phyloP scores from a whole-genome alignment of 106 monocot species.

The Phalaenopsis aphrodite region DNA sequence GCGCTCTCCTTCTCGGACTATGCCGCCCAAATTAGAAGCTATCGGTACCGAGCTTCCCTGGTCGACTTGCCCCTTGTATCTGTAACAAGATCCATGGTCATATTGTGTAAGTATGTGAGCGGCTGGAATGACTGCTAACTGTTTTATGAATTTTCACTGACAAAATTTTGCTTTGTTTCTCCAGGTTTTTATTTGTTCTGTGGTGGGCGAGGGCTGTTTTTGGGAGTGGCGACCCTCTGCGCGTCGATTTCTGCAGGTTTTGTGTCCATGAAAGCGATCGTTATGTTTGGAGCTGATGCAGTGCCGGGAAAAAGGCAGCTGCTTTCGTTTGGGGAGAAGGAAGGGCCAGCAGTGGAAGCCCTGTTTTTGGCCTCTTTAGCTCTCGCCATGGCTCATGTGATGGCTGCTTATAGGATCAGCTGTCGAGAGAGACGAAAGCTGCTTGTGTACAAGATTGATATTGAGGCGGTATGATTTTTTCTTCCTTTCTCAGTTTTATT shows the following conservation, averaged over 20 bases:
- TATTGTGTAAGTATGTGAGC: conserved; percentile 6
- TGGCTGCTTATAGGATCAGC: conserved; percentile 10
- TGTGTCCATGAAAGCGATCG: conserved; percentile 4
- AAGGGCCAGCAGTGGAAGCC: conserved; percentile 5
- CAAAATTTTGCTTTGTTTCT: neutral
- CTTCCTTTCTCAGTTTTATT: neutral
- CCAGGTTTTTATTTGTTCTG: conserved; percentile 7
- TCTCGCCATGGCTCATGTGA: conserved; percentile 7
- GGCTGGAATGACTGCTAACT: neutral
- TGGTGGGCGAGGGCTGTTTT: neutral
- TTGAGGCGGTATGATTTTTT: conserved; percentile 9
- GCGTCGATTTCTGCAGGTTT: neutral
- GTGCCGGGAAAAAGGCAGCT: neutral
- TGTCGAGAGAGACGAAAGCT: conserved; percentile 10
- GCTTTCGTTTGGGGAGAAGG: neutral
- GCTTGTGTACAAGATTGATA: conserved; percentile 10
- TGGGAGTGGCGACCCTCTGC: neutral
- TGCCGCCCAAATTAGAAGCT: conserved; percentile 4
- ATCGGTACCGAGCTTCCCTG: conserved; percentile 2
- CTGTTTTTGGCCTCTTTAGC: conserved; percentile 14
- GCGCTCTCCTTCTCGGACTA: neutral
- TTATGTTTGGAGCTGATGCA: neutral
- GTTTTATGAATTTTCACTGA: conserved; percentile 4
- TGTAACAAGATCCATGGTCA: conserved; percentile 1
- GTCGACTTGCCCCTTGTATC: conserved; percentile 10